phyloP scores from a whole-genome alignment of 1,139 yeast genomes.

The Yamadazyma triangularis region DNA sequence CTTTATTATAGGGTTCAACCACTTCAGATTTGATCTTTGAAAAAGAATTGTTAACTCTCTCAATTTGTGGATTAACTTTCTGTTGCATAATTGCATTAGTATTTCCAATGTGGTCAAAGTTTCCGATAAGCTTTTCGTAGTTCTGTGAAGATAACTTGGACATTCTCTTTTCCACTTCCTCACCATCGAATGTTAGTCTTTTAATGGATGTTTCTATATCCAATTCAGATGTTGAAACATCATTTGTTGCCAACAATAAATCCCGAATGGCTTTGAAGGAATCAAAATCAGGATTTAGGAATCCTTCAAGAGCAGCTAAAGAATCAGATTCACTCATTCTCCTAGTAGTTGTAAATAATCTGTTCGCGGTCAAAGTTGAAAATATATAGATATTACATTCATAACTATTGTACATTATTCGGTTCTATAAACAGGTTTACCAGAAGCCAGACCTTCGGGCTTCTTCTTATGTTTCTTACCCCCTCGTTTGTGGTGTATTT shows the following conservation, averaged over 20 bases:
- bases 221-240: conserved; percentile 49
- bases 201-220: conserved; percentile 74
- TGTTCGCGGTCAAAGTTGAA: too few species aligned
- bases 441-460: too few species aligned
- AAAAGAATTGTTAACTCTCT: conserved; percentile 57
- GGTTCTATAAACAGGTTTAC: conserved; percentile 42
- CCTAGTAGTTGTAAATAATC: too few species aligned
- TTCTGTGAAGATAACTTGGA: conserved; percentile 47
- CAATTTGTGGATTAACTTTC: conserved; percentile 48
- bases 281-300: conserved; percentile 53
- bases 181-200: conserved; percentile 66
- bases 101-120: conserved; percentile 46
- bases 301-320: conserved; percentile 58
- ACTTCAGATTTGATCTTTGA: conserved; percentile 66
- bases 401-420: too few species aligned
- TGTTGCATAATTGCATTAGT: conserved; percentile 37
- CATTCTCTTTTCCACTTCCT: conserved; percentile 64
- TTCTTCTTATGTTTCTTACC: conserved; percentile 45
- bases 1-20: conserved; percentile 63
- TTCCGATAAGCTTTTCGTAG: conserved; percentile 52
- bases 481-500: conserved; percentile 42
- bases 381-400: too few species aligned
- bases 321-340: conserved; percentile 4
- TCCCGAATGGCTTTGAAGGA: conserved; percentile 61
- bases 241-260: conserved; percentile 63